phyloP scores from a whole-genome alignment of 257 asterid genomes.

The Solanum etuberosum region DNA sequence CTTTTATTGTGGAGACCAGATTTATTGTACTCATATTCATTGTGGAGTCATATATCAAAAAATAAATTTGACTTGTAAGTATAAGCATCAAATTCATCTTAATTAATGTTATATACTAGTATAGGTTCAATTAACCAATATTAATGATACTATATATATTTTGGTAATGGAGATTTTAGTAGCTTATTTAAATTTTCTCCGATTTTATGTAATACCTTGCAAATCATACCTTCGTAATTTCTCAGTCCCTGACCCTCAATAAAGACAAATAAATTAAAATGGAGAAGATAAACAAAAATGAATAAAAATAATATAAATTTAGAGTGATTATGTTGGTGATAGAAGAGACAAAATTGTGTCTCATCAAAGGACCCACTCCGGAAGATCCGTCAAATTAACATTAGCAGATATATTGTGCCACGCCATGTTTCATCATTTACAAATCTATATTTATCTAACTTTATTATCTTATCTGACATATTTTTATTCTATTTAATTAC shows the following conservation, averaged over 20 bases:
- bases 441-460: background rate
- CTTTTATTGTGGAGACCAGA: background rate
- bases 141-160: no score
- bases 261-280: no score
- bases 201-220: no score
- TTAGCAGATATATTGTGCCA: background rate
- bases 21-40: no score
- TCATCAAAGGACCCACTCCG: constrained; percentile 11
- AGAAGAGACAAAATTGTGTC: constrained; percentile 22
- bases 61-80: background rate
- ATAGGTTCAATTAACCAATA: background rate
- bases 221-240: no score
- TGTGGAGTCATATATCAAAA: no score
- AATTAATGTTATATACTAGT: background rate
- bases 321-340: background rate
- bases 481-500: background rate
- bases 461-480: constrained; percentile 3
- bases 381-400: constrained; percentile 11
- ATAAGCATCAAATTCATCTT: background rate
- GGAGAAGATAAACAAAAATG: no score
- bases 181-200: no score
- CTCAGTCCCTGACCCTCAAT: no score
- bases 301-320: background rate
- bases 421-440: background rate
- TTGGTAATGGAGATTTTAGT: no score